Evolutionary conservation across 306 rosid genomes (phyloP), one percentile per base, ranked within the genome.

Genomic region (Cucurbita ficifolia): DNA sequence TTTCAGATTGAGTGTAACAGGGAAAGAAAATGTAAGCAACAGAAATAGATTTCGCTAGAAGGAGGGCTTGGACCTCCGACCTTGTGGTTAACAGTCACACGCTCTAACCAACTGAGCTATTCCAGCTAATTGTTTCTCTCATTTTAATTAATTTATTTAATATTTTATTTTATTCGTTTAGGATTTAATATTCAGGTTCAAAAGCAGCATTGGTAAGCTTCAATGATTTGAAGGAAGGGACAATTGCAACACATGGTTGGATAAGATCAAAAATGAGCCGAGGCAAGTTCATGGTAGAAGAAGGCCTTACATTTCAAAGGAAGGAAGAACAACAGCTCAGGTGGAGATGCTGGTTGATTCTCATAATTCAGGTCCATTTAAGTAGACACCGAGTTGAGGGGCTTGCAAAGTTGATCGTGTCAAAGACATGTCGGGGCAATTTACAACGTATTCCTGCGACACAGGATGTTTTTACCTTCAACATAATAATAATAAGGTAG

Each of bases 301-400:
- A 87, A 39, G 98, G 92, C 40, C 91, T 92, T 0, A 96, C 88
- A 38, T 90, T 92, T 96, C 96, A 90, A 61, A 86, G 98, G 88
- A 92, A 88, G 74, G 96, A 87, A 82, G 98, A 88, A 77, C 46
- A 21, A 11, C 55, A 19, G 55, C 18, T 45, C 53, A 12, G 22
- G 22, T 67, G 12, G 17, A 24, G 42, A 45, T 45, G 3, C 13
- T 13, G 18, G 39, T 67, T 11, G 18, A 22, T 21, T 43, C 24
- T 73, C 1, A 6, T 10, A 3, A 6, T 19, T 19, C 43, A 61
- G 96, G 86, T 90, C 16, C 84, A 84, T 38, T 91, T 81, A 57
- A 81, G 4, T 0, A 91, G 96, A 10, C 88, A 86, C 5, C 53
- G 88, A n/a, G 75, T 84, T 14, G 96, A 87, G 81, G 92, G 88